phyloP scores from a whole-genome alignment of 306 rosid genomes.

The Prunus fruticosa region DNA sequence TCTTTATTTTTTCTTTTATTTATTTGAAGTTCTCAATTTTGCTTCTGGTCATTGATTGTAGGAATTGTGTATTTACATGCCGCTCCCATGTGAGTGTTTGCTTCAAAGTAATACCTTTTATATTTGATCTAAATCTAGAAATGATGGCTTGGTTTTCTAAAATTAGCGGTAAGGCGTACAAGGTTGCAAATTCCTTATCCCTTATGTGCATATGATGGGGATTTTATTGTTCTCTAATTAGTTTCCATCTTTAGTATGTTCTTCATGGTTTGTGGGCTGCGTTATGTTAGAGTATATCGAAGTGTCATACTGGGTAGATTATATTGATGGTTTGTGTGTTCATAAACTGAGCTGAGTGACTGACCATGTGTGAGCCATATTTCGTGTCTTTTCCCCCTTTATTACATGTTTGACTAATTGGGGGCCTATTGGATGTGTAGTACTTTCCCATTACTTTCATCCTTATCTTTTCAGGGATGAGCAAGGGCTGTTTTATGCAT shows the following conservation, averaged over 20 bases:
- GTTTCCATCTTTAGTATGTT: not conserved
- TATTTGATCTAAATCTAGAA: not conserved
- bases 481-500: constrained; percentile 82
- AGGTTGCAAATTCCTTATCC: not conserved
- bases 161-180: not conserved
- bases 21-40: too few species aligned
- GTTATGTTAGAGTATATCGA: not conserved
- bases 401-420: not conserved
- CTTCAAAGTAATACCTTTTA: not conserved
- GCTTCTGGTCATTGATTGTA: not conserved
- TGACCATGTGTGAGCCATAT: not conserved
- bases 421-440: not conserved
- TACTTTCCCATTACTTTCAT: constrained; percentile 10
- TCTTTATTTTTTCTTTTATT: too few species aligned
- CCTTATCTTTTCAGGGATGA: constrained; percentile 57
- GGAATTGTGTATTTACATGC: not conserved
- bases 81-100: not conserved
- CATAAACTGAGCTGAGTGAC: not conserved
- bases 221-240: not conserved
- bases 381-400: not conserved
- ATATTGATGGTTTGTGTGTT: not conserved
- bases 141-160: not conserved
- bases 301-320: not conserved
- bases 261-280: not conserved
- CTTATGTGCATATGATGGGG: not conserved